A percentile compares a stretch with the other conserved stretches of the same genome.
Evolutionary conservation across 306 rosid genomes (phyloP).

Genomic region (Biancaea sappan): DNA sequence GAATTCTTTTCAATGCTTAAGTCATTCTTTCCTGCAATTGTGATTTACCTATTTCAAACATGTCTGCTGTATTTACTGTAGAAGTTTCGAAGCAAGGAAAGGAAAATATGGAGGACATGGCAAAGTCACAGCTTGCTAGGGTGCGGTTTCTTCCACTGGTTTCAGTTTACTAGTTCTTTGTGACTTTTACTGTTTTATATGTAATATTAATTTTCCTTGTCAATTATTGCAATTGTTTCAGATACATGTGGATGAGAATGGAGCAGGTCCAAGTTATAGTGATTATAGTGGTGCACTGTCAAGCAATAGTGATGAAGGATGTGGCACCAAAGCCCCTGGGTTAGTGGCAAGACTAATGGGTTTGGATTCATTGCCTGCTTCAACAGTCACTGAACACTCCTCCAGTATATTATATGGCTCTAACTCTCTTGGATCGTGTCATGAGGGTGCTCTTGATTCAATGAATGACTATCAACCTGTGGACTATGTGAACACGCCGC

Average conservation of each 20-base stretch:
- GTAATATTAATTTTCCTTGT: not conserved
- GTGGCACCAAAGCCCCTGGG: conserved; percentile 75
- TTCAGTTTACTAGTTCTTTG: conserved; percentile 9
- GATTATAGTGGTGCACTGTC: conserved; percentile 62
- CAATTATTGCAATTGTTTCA: conserved; percentile 43
- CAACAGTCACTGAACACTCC: conserved; percentile 46
- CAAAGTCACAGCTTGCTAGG: conserved; percentile 48
- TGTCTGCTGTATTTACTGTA: conserved; percentile 38
- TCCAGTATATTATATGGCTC: conserved; percentile 46
- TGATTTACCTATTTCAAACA: not conserved
- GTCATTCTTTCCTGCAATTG: not conserved
- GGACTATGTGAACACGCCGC: conserved; percentile 51
- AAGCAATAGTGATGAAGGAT: conserved; percentile 65
- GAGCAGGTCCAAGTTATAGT: conserved; percentile 57
- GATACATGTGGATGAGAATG: conserved; percentile 61
- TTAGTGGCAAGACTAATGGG: conserved; percentile 95
- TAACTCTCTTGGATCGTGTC: conserved; percentile 46
- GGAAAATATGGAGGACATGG: conserved; percentile 57
- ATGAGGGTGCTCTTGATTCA: conserved; percentile 50
- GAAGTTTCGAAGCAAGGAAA: conserved; percentile 61
- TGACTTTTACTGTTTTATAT: not conserved
- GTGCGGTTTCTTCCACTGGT: conserved; percentile 41
- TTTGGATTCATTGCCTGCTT: conserved; percentile 78
- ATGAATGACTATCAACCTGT: conserved; percentile 42
- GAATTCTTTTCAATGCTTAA: conserved; percentile 16